phyloP scores from a whole-genome alignment of 1,284 basidiomycete species.

The Pseudozyma pruni region DNA sequence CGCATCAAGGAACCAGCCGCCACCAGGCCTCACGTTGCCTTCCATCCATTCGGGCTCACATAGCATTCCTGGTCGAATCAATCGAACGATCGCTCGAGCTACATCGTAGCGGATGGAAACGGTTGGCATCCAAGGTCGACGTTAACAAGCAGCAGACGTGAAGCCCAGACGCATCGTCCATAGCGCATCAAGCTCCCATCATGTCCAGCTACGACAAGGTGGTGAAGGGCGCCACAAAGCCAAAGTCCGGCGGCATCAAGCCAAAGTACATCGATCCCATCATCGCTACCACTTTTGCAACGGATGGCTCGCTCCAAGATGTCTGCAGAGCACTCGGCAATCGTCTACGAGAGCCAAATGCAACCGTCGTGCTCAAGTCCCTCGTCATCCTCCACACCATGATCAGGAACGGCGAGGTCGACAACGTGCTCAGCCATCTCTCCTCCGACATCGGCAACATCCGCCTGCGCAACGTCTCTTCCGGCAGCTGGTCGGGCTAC shows the following conservation, averaged over 20 bases:
- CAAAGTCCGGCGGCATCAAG: slow-evolving; percentile 63
- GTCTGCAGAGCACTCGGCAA: slow-evolving; percentile 86
- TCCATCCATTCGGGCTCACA: too few relatives aligned
- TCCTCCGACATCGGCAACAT: slow-evolving; percentile 76
- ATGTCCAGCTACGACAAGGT: slow-evolving; percentile 62
- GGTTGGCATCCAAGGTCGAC: too few relatives aligned
- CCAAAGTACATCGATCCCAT: slow-evolving; percentile 74
- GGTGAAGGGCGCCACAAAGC: slow-evolving; percentile 66
- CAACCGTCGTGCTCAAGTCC: slow-evolving; percentile 94
- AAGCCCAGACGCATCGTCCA: too few relatives aligned
- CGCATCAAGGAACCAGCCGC: too few relatives aligned
- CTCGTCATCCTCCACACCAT: slow-evolving; percentile 93
- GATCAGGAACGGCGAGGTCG: slow-evolving; percentile 91
- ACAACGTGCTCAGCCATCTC: slow-evolving; percentile 86
- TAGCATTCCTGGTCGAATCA: too few relatives aligned
- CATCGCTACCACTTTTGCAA: slow-evolving; percentile 90
- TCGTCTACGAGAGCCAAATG: slow-evolving; percentile 87
- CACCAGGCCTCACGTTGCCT: too few relatives aligned
- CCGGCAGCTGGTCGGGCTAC: slow-evolving; percentile 41
- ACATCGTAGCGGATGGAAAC: too few relatives aligned
- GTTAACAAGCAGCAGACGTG: too few relatives aligned
- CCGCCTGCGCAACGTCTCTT: slow-evolving; percentile 77
- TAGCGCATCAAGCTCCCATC: background rate
- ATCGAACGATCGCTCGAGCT: too few relatives aligned
- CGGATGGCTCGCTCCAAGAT: slow-evolving; percentile 89